Conservation (phyloP, 2,329 filamentous ascomycete species). For the Trichoderma sp. region DNA sequence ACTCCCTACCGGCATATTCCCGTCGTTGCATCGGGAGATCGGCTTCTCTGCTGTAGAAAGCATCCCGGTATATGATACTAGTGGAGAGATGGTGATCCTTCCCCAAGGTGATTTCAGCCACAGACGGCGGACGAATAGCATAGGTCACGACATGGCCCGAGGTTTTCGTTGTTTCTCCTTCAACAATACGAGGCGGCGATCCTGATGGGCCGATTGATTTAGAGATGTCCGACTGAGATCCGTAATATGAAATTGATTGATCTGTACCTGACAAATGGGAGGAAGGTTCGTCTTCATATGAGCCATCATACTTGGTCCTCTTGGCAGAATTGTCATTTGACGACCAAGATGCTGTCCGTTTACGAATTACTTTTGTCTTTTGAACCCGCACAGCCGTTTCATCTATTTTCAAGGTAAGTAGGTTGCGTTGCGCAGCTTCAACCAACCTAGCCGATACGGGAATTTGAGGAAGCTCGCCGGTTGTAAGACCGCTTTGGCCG, state of each 20-base stretch:
- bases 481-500: conserved; percentile 1
- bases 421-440: conserved; percentile 8
- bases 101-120: conserved; percentile 30
- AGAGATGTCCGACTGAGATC: neutral
- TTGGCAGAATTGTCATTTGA: neutral
- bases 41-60: conserved; percentile 79
- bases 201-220: neutral
- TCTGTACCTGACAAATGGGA: neutral
- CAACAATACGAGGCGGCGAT: neutral
- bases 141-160: conserved; percentile 30
- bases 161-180: neutral
- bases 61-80: conserved; percentile 73
- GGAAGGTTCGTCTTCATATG: neutral
- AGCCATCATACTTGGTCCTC: neutral
- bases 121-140: conserved; percentile 34
- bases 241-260: neutral
- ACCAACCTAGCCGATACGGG: neutral
- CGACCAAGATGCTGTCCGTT: conserved; percentile 4
- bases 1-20: conserved; percentile 88
- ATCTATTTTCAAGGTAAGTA: neutral
- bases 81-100: conserved; percentile 51
- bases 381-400: no score
- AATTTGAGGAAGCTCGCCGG: neutral
- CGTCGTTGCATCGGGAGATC: conserved; percentile 77
- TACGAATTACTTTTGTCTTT: neutral